Evolutionary conservation across 495 filamentous ascomycete genomes (phyloP).

Genomic region (Penicillium daleae): DNA sequence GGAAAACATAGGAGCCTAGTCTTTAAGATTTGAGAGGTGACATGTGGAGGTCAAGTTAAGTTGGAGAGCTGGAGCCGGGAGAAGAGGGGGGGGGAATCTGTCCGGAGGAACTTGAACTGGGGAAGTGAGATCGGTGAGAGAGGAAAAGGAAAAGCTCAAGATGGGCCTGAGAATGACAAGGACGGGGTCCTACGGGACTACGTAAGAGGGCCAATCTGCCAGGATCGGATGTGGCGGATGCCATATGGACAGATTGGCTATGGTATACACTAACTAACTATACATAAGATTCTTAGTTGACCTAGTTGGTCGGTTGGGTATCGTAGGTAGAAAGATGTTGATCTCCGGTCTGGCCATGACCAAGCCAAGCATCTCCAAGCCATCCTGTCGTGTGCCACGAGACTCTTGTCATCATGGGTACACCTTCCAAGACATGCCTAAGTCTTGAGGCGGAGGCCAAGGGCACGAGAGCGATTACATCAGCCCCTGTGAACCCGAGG

Average conservation of each 20-base stretch:
- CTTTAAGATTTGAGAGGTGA: conserved; percentile 13
- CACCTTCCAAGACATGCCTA: not conserved
- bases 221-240: conserved; percentile 30
- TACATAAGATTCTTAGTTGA: not conserved
- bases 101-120: conserved; percentile 28
- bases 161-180: not conserved
- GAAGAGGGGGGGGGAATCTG: conserved; percentile 22
- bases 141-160: too few species aligned
- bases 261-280: not conserved
- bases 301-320: not conserved
- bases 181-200: conserved; percentile 13
- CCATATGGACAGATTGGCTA: not conserved
- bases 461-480: conserved; percentile 14
- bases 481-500: conserved; percentile 11
- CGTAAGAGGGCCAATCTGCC: conserved; percentile 14
- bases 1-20: conserved; percentile 3
- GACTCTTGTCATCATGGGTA: conserved; percentile 7
- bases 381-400: conserved; percentile 18
- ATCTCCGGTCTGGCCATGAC: conserved; percentile 7
- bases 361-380: not conserved
- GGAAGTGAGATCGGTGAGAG: conserved; percentile 19
- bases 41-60: conserved; percentile 21
- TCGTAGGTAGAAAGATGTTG: not conserved
- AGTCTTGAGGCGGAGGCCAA: not conserved
- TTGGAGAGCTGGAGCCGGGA: conserved; percentile 20